These are phyloP conservation scores for Medicago ruthenica DNA, from an alignment of 306 rosid species.

Conservation along the genomic window DNA sequence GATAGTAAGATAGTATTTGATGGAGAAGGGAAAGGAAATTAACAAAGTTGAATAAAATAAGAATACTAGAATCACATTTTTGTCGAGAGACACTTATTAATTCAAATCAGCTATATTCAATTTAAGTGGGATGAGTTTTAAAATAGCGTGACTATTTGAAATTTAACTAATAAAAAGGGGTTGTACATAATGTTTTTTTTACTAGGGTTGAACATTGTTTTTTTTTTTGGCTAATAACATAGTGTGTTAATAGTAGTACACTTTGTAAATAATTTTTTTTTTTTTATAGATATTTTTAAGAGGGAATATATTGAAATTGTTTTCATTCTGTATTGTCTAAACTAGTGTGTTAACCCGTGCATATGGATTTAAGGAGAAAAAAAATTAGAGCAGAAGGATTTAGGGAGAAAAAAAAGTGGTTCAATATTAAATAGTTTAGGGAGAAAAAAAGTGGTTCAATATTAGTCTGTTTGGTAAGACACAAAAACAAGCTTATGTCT, in stretches of 20 bases:
- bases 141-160: not conserved
- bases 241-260: not conserved
- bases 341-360: no score
- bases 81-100: no score
- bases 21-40: no score
- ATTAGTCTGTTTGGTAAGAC: no score
- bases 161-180: not conserved
- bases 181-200: not conserved
- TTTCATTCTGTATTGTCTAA: not conserved
- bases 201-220: no score
- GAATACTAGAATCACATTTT: no score
- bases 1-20: no score
- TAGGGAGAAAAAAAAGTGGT: no score
- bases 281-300: not conserved
- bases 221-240: not conserved
- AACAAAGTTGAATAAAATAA: no score
- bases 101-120: not conserved
- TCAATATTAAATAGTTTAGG: not conserved
- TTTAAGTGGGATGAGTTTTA: not conserved
- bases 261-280: not conserved
- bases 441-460: no score
- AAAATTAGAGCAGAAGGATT: not conserved
- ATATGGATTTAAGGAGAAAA: no score
- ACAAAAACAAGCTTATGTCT: no score
- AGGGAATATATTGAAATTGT: not conserved